These are phyloP conservation scores for Colletotrichum cuscutae DNA, from an alignment of 2,329 filamentous ascomycete genomes.

Conservation along the genomic window DNA sequence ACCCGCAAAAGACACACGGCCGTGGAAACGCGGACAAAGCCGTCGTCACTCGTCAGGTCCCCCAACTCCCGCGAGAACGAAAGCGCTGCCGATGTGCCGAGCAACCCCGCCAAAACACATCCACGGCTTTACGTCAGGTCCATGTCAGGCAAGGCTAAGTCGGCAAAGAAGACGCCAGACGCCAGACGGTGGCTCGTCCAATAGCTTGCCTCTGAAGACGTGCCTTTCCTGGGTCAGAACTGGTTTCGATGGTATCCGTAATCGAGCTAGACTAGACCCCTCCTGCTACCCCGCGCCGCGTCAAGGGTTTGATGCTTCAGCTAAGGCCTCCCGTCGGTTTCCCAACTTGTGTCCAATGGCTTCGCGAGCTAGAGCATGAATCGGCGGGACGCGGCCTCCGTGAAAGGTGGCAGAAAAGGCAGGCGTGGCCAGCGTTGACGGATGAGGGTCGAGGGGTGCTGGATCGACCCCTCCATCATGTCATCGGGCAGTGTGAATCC, in stretches of 20 bases:
- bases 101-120: slow-evolving; percentile 12
- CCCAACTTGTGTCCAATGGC: background rate
- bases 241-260: background rate
- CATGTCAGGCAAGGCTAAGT: slow-evolving; percentile 8
- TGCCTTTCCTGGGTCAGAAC: background rate
- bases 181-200: background rate
- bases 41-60: background rate
- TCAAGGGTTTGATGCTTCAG: slow-evolving; percentile 1
- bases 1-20: background rate
- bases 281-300: background rate
- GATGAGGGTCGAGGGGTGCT: background rate
- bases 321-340: slow-evolving; percentile 16
- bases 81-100: slow-evolving; percentile 24
- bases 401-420: background rate
- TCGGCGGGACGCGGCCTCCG: background rate
- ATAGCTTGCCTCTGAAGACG: background rate
- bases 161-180: slow-evolving; percentile 4
- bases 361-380: slow-evolving; percentile 6
- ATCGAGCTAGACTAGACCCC: background rate
- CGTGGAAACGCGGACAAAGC: background rate
- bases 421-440: background rate
- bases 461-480: background rate
- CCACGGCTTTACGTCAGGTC: slow-evolving; percentile 18
- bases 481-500: background rate
- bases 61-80: background rate